These are phyloP conservation scores for Recurvomyces mirabilis DNA, from an alignment of 495 filamentous ascomycete genomes.

Conservation along the genomic window DNA sequence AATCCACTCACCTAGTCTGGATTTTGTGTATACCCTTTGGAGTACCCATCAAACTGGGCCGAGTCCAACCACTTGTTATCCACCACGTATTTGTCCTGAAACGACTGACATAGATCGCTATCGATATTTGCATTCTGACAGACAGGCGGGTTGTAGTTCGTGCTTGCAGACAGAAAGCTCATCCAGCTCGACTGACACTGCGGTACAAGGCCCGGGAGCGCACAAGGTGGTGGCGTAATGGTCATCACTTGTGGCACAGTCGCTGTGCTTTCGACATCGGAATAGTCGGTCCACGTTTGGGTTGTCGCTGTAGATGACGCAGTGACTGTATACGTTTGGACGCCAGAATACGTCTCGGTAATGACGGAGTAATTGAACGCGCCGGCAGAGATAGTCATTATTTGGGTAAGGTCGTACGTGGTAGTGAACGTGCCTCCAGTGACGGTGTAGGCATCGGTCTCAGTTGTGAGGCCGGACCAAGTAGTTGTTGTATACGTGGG, in stretches of 20 bases:
- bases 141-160: not conserved
- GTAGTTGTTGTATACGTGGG: no score
- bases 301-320: not conserved
- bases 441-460: no score
- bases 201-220: not conserved
- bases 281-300: not conserved
- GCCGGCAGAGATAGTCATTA: no score
- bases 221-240: not conserved
- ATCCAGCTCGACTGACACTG: not conserved
- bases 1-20: no score
- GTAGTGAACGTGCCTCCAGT: no score
- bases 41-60: not conserved
- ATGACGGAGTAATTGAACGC: no score
- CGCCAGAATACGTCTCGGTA: no score
- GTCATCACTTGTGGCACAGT: not conserved
- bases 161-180: not conserved
- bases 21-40: not conserved
- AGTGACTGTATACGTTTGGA: no score
- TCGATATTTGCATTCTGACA: not conserved
- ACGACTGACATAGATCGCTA: not conserved
- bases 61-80: not conserved
- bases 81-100: not conserved
- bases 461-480: no score
- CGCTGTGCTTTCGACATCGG: not conserved
- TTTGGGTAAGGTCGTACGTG: no score